Evolutionary conservation across 2,329 filamentous ascomycete genomes (phyloP).

Genomic region (Aspergillus jensenii): DNA sequence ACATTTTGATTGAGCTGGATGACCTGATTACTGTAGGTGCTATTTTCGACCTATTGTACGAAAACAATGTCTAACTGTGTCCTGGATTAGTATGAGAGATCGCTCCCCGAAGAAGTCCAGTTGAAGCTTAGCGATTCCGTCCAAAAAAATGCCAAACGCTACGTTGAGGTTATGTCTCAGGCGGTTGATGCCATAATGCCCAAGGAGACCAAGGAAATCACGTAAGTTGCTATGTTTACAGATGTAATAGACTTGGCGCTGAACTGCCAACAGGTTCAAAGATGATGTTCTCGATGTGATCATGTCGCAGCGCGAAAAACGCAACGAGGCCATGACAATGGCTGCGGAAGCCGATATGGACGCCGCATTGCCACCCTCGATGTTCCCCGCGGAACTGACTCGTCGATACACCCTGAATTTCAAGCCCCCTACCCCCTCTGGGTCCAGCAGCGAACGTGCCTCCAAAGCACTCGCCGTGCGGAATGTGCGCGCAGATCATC

Average conservation of each 20-base stretch:
- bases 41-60: neutral
- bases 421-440: conserved; percentile 78
- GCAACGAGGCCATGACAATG: conserved; percentile 74
- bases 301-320: conserved; percentile 83
- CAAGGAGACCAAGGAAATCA: conserved; percentile 71
- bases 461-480: conserved; percentile 79
- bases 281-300: conserved; percentile 96
- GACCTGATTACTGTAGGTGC: conserved; percentile 69
- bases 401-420: conserved; percentile 95
- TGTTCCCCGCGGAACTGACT: conserved; percentile 89
- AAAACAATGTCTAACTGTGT: neutral
- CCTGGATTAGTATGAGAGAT: conserved; percentile 67
- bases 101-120: conserved; percentile 65
- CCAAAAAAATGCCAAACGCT: conserved; percentile 89
- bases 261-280: conserved; percentile 69
- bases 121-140: conserved; percentile 73
- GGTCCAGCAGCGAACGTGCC: conserved; percentile 60
- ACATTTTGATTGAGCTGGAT: conserved; percentile 85
- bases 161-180: conserved; percentile 85
- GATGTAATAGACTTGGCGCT: conserved; percentile 12
- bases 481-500: conserved; percentile 86
- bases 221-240: conserved; percentile 51
- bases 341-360: conserved; percentile 67
- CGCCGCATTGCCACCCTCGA: conserved; percentile 65
- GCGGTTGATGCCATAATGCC: conserved; percentile 89